Evolutionary conservation across 331 rosid genomes (phyloP).

Genomic region (Phaseolus coccineus): DNA sequence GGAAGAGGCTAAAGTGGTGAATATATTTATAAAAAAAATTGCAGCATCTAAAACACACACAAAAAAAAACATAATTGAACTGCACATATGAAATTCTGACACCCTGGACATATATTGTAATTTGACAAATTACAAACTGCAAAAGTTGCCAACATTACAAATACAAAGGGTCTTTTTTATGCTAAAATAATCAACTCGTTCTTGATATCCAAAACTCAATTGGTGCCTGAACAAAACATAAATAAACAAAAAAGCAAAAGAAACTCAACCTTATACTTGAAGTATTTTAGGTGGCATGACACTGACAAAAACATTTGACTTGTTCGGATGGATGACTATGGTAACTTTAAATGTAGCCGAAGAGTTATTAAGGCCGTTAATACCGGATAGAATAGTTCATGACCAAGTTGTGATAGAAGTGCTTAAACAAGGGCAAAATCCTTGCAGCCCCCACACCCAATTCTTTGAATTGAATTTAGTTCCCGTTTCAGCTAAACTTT

Average conservation of each 20-base stretch:
- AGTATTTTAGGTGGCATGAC: conserved; percentile 35
- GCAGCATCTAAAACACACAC: neutral
- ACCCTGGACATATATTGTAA: neutral
- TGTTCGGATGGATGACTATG: conserved; percentile 10
- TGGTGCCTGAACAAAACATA: neutral
- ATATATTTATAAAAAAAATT: neutral
- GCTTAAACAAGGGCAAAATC: conserved; percentile 28
- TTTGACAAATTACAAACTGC: neutral
- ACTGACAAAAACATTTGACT: conserved; percentile 18
- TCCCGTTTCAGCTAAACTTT: conserved; percentile 50
- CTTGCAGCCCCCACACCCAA: conserved; percentile 19
- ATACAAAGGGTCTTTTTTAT: neutral
- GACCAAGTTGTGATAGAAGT: neutral
- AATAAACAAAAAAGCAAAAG: too few relatives aligned
- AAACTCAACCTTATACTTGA: conserved; percentile 13
- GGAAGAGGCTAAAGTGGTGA: neutral
- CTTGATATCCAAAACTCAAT: neutral
- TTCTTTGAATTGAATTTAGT: conserved; percentile 45
- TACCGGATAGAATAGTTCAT: neutral
- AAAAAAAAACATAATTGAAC: neutral
- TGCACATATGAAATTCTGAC: neutral
- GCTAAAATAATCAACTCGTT: neutral
- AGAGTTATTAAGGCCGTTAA: conserved; percentile 27
- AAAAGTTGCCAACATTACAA: conserved; percentile 3
- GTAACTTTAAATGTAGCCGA: conserved; percentile 29